Evolutionary conservation across 2,329 filamentous ascomycete species (phyloP).

Genomic region (Phaeosphaeria sp.): DNA sequence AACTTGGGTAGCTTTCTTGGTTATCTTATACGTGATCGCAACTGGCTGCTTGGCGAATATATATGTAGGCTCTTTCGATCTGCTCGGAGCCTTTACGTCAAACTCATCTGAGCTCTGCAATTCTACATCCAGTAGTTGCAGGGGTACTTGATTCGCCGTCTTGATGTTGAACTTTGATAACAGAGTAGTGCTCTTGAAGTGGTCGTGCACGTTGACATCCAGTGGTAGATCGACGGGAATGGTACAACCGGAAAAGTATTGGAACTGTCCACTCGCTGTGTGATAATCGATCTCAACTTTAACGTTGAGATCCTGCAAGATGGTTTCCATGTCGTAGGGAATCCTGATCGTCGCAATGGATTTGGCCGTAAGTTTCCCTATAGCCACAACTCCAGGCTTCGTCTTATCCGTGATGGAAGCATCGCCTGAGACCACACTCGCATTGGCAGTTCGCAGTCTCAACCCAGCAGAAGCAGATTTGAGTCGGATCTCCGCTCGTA

Average conservation of each 20-base stretch:
- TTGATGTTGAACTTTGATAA: conserved; percentile 93
- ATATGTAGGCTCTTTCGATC: conserved; percentile 56
- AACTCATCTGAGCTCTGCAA: conserved; percentile 75
- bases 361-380: conserved; percentile 53
- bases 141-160: conserved; percentile 75
- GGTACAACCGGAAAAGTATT: conserved; percentile 67
- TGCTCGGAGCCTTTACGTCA: conserved; percentile 64
- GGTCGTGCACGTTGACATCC: conserved; percentile 95
- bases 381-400: conserved; percentile 55
- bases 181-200: conserved; percentile 82
- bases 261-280: conserved; percentile 70
- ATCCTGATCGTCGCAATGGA: conserved; percentile 67
- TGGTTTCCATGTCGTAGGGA: conserved; percentile 85
- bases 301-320: conserved; percentile 72
- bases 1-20: conserved; percentile 54
- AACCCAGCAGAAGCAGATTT: conserved; percentile 67
- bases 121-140: conserved; percentile 74
- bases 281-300: conserved; percentile 79
- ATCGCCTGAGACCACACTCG: conserved; percentile 52
- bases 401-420: conserved; percentile 51
- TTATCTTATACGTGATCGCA: conserved; percentile 81
- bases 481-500: conserved; percentile 58
- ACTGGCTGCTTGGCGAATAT: conserved; percentile 85
- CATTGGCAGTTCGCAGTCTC: conserved; percentile 62
- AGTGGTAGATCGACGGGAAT: conserved; percentile 80